Base-by-base conservation (phyloP, 257 asterid species). In the Fraxinus americana region DNA sequence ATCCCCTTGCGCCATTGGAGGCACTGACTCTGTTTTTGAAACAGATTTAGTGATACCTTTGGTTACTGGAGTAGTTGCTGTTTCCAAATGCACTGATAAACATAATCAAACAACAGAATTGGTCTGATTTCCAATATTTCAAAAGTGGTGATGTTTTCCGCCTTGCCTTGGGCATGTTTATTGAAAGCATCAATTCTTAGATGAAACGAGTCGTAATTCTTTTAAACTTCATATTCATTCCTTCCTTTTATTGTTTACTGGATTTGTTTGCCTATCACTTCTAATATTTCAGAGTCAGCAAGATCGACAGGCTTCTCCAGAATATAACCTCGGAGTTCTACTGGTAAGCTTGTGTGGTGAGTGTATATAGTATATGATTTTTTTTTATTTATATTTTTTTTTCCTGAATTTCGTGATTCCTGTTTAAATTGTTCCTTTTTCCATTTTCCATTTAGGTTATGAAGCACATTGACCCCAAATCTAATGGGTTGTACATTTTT, bases 291-390 rank as follows among this genome's bases (percentile, higher is more conserved):
- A 93, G 98, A 79, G 75, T 76, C 91, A 82, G 72, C 87, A 77
- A 57, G 88, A 84, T 77, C 54, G 66, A 75, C 89, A 84, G 63
- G 86, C 89, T 85, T 88, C 88, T 81, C 89, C 92, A 4, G 99
- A 96, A 80, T 89, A 90, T 81, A 96, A 96, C 84, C 87, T 96
- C 69, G 99, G 99, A 82, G 82, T 96, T 75, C 87, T 96, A 65
- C 87, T 96, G 98, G 99, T 96, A 87, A 16, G 81, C 11, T 38
- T 65, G 21, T 52, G 35, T 11, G 17, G 19, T 63, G 36, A 27
- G 27, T 27, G 17, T 63, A 11, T 63, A 27, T 27, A 11, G 32
- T 4, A 25, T 27, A 27, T 23, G 69, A 27, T 25, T 63, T 63
- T 63, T n/a, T 63, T n/a, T 57, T 23, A 16, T 63, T 27, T 34